Conservation (phyloP, 352 stramenopile genomes). For the Phytophthora crassamura region DNA sequence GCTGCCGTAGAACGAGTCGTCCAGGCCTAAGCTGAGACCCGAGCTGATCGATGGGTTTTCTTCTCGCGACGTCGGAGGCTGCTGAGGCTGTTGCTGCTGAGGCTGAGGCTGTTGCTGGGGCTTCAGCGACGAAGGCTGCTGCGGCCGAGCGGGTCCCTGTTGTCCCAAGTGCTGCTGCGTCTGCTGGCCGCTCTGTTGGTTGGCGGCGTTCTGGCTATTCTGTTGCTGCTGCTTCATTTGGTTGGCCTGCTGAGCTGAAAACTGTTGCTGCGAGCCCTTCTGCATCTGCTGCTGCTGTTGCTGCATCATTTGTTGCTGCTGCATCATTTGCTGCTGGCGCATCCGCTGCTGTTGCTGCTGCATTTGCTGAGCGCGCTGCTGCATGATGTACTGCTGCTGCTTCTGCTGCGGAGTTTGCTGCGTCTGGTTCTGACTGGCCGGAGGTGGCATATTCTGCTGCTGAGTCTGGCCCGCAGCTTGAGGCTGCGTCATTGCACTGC, state of each 20-base stretch:
- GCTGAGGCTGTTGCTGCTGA: conserved; percentile 30
- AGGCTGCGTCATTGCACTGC: conserved; percentile 31
- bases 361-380: conserved; percentile 61
- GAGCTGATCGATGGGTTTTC: conserved; percentile 61
- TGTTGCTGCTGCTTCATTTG: conserved; percentile 41
- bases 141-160: conserved; percentile 37
- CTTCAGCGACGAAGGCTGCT: conserved; percentile 21
- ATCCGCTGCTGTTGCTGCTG: conserved; percentile 61
- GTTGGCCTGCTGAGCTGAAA: conserved; percentile 31
- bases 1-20: conserved; percentile 66
- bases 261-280: conserved; percentile 39
- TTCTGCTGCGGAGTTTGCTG: conserved; percentile 53
- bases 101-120: conserved; percentile 17
- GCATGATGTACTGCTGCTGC: conserved; percentile 58
- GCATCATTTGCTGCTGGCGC: conserved; percentile 53
- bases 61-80: conserved; percentile 31
- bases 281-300: conserved; percentile 47
- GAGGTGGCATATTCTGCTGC: conserved; percentile 21
- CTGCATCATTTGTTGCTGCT: conserved; percentile 57
- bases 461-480: conserved; percentile 26
- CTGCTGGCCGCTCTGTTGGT: conserved; percentile 54
- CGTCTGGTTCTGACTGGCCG: conserved; percentile 10
- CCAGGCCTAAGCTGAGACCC: conserved; percentile 54
- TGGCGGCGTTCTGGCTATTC: conserved; percentile 40
- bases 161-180: conserved; percentile 45